Conservation (phyloP, 495 filamentous ascomycete genomes). For the Penicillium canariense region DNA sequence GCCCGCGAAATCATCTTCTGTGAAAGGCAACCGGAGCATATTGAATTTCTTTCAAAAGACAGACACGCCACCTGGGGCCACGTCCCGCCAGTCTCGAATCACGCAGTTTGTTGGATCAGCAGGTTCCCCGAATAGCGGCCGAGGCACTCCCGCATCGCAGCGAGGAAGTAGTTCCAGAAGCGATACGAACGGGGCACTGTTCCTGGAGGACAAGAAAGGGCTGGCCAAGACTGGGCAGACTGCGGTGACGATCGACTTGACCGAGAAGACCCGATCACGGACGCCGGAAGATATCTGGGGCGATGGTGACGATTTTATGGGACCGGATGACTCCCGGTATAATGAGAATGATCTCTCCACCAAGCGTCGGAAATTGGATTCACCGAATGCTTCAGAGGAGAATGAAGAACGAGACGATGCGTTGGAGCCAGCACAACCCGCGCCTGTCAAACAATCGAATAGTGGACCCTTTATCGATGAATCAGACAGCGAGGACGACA, state of each 20-base stretch:
- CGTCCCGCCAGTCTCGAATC: slow-evolving; percentile 36
- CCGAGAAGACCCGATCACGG: slow-evolving; percentile 17
- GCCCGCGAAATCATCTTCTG: slow-evolving; percentile 10
- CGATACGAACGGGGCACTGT: slow-evolving; percentile 36
- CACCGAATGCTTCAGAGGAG: slow-evolving; percentile 13
- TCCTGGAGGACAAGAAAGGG: slow-evolving; percentile 42
- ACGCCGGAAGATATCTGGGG: slow-evolving; percentile 42
- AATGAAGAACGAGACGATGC: slow-evolving; percentile 12
- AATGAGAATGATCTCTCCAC: slow-evolving; percentile 29
- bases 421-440: slow-evolving; percentile 2
- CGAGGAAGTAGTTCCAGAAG: slow-evolving; percentile 9
- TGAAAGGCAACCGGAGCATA: slow-evolving; percentile 69
- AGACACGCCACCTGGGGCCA: slow-evolving; percentile 43
- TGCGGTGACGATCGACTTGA: neutral
- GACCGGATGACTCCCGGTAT: slow-evolving; percentile 21
- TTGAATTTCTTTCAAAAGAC: slow-evolving; percentile 80
- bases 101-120: slow-evolving; percentile 38
- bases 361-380: slow-evolving; percentile 45
- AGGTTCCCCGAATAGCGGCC: slow-evolving; percentile 22
- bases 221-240: slow-evolving; percentile 10
- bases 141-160: slow-evolving; percentile 20
- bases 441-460: slow-evolving; percentile 11
- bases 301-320: slow-evolving; percentile 23
- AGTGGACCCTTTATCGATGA: slow-evolving; percentile 64
- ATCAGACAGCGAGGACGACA: slow-evolving; percentile 64